Evolutionary conservation across 2,329 filamentous ascomycete species (phyloP).

Genomic region (Rutstroemia sp.): DNA sequence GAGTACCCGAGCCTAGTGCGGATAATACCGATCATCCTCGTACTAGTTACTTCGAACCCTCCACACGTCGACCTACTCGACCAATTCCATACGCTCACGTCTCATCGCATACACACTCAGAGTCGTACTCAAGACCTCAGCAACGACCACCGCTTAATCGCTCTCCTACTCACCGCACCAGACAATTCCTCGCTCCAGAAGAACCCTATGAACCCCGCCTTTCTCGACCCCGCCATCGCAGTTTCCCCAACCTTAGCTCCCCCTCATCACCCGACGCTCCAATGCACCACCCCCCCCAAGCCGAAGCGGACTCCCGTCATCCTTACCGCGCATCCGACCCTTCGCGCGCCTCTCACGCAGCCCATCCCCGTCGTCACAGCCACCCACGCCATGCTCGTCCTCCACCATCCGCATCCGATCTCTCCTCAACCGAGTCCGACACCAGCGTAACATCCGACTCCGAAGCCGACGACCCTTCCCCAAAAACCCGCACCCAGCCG

Average conservation of each 20-base stretch:
- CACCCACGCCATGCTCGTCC: constrained; percentile 34
- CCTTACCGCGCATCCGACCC: not conserved
- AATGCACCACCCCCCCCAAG: constrained; percentile 21
- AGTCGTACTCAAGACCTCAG: constrained; percentile 2
- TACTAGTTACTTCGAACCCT: constrained; percentile 5
- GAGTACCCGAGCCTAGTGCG: constrained; percentile 1
- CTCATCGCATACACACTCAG: not conserved
- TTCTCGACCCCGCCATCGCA: constrained; percentile 19
- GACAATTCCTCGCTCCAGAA: constrained; percentile 35
- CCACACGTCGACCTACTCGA: constrained; percentile 8
- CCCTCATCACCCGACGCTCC: constrained; percentile 20
- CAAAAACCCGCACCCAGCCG: not conserved
- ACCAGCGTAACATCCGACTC: constrained; percentile 1
- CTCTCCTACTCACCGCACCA: constrained; percentile 30
- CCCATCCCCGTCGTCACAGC: constrained; percentile 39
- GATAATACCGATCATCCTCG: not conserved
- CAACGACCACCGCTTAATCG: constrained; percentile 24
- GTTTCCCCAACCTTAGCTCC: constrained; percentile 24
- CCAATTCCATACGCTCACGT: constrained; percentile 20
- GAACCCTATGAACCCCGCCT: constrained; percentile 27
- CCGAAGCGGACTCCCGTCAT: constrained; percentile 4
- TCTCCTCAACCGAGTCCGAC: not conserved
- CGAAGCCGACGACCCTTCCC: constrained; percentile 2
- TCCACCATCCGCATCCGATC: not conserved
- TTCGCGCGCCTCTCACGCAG: constrained; percentile 13